Evolutionary conservation across 108 stramenopile species (phyloP).

Genomic region (Skeletonema costatum): DNA sequence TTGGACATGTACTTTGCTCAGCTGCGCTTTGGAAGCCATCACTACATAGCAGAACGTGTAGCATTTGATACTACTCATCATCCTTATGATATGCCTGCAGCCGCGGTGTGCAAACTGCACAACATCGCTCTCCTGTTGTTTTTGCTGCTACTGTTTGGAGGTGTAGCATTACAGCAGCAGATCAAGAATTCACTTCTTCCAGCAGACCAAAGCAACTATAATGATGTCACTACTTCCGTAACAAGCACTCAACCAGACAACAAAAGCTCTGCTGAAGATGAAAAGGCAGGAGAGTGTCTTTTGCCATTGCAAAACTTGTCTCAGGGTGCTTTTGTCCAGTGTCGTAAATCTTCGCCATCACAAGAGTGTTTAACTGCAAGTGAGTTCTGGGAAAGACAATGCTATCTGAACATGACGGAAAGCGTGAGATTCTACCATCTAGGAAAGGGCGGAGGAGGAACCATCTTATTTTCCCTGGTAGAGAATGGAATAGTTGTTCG

Average conservation of each 20-base stretch:
- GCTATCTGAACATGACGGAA: background rate
- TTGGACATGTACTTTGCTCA: no score
- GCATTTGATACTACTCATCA: no score
- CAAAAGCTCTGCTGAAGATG: background rate
- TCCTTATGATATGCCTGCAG: background rate
- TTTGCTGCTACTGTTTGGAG: background rate
- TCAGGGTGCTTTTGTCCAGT: background rate
- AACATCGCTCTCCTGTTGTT: background rate
- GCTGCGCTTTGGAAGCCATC: no score
- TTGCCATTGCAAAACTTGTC: background rate
- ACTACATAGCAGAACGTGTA: no score
- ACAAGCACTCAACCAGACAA: background rate
- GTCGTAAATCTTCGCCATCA: background rate
- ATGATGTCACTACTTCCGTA: background rate
- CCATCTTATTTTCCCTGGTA: background rate
- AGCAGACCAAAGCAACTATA: background rate
- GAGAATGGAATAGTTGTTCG: background rate
- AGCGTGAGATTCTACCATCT: slow-evolving; percentile 7
- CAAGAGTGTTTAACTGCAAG: background rate
- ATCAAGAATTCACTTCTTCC: background rate
- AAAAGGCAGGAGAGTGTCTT: background rate
- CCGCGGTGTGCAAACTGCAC: background rate
- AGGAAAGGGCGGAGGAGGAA: slow-evolving; percentile 18
- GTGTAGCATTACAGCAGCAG: background rate
- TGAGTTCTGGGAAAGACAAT: background rate